Evolutionary conservation across 73 alveolate species (phyloP).

Genomic region (Tetrahymena malaccensis): DNA sequence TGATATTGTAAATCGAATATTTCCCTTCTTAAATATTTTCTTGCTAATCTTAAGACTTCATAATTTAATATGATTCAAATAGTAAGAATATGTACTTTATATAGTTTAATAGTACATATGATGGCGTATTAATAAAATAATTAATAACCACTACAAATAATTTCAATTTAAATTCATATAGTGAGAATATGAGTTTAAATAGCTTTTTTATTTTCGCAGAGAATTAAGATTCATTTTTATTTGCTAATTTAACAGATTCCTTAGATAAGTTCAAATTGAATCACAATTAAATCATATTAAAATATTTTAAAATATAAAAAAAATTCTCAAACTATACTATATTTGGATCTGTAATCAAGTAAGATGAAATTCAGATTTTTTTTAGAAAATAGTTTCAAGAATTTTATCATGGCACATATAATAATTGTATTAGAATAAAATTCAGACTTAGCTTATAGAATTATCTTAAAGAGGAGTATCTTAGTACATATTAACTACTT

Average conservation of each 20-base stretch:
- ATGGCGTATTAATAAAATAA: too few relatives aligned
- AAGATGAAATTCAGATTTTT: neutral
- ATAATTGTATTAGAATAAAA: neutral
- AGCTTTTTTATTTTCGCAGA: neutral
- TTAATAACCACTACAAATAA: neutral
- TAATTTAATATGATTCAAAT: too few relatives aligned
- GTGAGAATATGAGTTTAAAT: neutral
- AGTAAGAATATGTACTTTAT: neutral
- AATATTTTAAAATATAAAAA: too few relatives aligned
- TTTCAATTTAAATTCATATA: neutral
- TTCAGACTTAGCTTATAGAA: too few relatives aligned
- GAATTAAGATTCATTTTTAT: neutral
- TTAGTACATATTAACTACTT: neutral
- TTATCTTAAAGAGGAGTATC: neutral
- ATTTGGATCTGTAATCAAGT: neutral
- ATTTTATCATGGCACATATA: neutral
- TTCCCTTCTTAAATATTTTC: neutral
- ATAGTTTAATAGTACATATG: neutral
- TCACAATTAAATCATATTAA: too few relatives aligned
- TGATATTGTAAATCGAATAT: neutral
- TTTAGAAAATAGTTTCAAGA: neutral
- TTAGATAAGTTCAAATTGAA: neutral
- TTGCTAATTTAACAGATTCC: neutral
- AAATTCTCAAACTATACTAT: neutral
- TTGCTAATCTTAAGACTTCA: neutral